phyloP scores from a whole-genome alignment of 768 basidiomycete species.

The Auricularia sp. region DNA sequence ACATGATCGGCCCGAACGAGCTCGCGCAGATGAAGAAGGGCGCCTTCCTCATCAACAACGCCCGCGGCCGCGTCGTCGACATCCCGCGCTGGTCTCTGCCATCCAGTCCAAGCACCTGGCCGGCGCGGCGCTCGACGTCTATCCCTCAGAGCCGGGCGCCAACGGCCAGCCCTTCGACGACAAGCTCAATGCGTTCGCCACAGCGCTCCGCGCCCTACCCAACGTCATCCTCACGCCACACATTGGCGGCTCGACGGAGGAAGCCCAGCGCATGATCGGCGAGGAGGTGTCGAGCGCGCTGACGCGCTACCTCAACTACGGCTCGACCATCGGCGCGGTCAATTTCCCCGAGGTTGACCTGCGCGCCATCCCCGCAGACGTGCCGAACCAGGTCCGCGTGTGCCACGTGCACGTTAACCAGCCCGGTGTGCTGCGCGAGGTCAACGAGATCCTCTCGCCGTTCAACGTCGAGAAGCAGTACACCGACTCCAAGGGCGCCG shows the following conservation, averaged over 20 bases:
- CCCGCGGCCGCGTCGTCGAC: constrained; percentile 91
- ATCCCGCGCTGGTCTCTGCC: constrained; percentile 76
- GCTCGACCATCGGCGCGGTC: constrained; percentile 84
- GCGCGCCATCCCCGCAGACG: constrained; percentile 79
- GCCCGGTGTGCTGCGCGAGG: constrained; percentile 86
- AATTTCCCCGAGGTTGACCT: constrained; percentile 99
- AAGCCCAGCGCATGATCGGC: constrained; percentile 95
- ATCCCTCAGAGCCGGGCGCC: constrained; percentile 82
- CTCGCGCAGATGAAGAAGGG: constrained; percentile 90
- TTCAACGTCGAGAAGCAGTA: constrained; percentile 99
- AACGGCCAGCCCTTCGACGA: constrained; percentile 90
- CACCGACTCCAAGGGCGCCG: constrained; percentile 90
- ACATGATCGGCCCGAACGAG: constrained; percentile 76
- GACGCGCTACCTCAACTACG: constrained; percentile 83
- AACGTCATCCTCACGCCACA: constrained; percentile 98
- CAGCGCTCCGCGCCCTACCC: constrained; percentile 58
- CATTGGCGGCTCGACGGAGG: constrained; percentile 98
- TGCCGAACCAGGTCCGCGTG: constrained; percentile 72
- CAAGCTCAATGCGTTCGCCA: constrained; percentile 77
- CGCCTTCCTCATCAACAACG: constrained; percentile 94
- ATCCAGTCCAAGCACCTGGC: constrained; percentile 82
- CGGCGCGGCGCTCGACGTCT: constrained; percentile 90
- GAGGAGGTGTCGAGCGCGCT: constrained; percentile 85
- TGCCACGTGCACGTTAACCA: constrained; percentile 95
- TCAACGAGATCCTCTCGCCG: constrained; percentile 88